Conservation (phyloP, 2,329 filamentous ascomycete genomes). For the Pezicula radicicola region DNA sequence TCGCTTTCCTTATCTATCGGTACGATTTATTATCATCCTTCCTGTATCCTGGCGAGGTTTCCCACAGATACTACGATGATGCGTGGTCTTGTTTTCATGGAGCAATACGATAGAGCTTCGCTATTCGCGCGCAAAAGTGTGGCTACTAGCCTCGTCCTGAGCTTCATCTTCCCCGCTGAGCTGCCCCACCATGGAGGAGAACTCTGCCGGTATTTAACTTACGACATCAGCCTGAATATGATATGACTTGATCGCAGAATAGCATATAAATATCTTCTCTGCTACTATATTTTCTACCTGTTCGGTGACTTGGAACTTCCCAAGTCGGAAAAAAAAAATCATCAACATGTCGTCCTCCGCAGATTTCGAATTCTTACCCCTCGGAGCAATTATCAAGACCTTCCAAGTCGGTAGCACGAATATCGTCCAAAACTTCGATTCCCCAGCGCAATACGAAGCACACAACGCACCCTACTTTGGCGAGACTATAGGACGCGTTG, state of each 20-base stretch:
- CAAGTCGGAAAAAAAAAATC: not conserved
- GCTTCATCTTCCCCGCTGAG: not conserved
- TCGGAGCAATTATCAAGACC: conserved; percentile 78
- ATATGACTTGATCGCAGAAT: not conserved
- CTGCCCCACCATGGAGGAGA: not conserved
- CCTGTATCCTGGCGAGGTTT: no score
- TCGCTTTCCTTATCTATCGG: no score
- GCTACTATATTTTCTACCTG: not conserved
- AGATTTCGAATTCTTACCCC: conserved; percentile 64
- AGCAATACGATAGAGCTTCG: no score
- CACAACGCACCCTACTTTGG: conserved; percentile 83
- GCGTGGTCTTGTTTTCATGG: no score
- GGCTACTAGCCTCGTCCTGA: not conserved
- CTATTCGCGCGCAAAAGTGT: no score
- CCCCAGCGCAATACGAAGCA: conserved; percentile 68
- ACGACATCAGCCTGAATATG: not conserved
- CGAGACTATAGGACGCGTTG: conserved; percentile 82
- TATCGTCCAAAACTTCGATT: conserved; percentile 85
- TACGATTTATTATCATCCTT: no score
- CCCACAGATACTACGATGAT: no score
- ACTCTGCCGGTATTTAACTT: not conserved
- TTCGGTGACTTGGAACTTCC: not conserved
- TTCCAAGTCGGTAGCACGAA: conserved; percentile 76
- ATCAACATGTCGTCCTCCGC: conserved; percentile 3
- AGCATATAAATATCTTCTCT: not conserved